Evolutionary conservation across 805 yeast genomes (phyloP), one percentile per base, ranked within the genome.

Genomic region (Spathaspora girioi): DNA sequence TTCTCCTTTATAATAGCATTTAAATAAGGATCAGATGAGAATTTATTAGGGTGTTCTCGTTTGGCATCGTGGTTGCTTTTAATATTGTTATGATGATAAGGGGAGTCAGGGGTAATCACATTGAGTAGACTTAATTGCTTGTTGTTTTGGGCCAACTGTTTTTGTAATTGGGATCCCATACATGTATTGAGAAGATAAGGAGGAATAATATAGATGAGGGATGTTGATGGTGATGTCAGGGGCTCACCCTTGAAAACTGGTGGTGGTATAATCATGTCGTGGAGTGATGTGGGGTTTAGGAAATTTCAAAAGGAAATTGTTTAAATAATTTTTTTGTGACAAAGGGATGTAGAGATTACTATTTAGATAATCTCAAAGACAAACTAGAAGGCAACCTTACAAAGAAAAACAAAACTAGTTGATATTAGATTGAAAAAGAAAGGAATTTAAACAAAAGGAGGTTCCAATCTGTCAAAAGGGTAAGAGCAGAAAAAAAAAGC

Each of bases 101-200:
- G 61, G 17, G 73, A 63, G 40, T 56, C 55, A 1, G 61, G 50
- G 4, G 67, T 58, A 15, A 70, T 57, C 29, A 60, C 63, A 55
- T 71, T 71, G 20, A 56, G 48, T 31, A 50, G 46, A 5, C 64
- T 66, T 54, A 71, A 58, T 29, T 60, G 61, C 14, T 67, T 63
- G 18, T 41, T 18, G 40, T 57, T 47, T 35, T 49, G 46, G 20
- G 54, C 48, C 32, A 73, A 54, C 31, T 63, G 60, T 47, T 58
- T 56, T 48, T 68, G 66, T 12, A 71, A 58, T 46, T 59, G 58
- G 5, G 66, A 65, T 1, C 79, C 79, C 17, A 63, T 54, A 43
- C 70, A 63, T 5, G 77, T 68, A 47, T 71, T 60, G 15, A 74
- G 68, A 38, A 74, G 60, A 55, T 75, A 75, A 9, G 79, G 79